Evolutionary conservation across 257 asterid genomes (phyloP), one percentile per base, ranked within the genome.

Genomic region (Solanum ossicruentum): DNA sequence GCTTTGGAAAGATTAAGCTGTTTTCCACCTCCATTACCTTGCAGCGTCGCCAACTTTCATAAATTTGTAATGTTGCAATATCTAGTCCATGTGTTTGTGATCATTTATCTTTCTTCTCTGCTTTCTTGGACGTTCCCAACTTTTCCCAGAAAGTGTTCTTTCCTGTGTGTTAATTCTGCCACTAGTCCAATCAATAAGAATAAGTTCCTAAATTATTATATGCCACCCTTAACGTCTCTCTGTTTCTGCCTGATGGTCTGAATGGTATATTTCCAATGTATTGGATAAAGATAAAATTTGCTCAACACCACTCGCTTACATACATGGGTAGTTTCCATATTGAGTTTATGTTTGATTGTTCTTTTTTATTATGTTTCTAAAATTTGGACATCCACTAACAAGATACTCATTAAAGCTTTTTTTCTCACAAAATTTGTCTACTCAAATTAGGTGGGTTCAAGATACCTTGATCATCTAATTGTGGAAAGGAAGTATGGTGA

Each of bases 401-500:
- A 21, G 81, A 47, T 73, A 12, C 58, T 73, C 41, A 73, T 73
- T 45, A 49, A 47, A 21, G 81, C n/a, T 15, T 32, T 54, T 73
- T 47, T 23, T 20, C 56, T 47, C 81, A 73, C 81, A 47, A 77
- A 63, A 23, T 13, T 51, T 77, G 45, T 28, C 41, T 77, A 57
- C 87, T 88, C 81, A 79, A 82, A 85, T 85, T 87, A 97, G 99
- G 99, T 97, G 88, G 98, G 98, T 60, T 90, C 98, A 39, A 92
- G 93, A 86, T 97, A 94, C 88, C 99, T 97, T 88, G 99, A 95
- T 90, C 96, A 94, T 93, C 92, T 97, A 75, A 97, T 95, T 86
- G 98, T 92, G 89, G 98, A 95, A 89, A 97, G 98, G 85, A 95
- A 93, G 89, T 97, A 97, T 91, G 95, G 95, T 6, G 98, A 95